phyloP scores from a whole-genome alignment of 805 yeast species.

The Yarrowia keelungensis region DNA sequence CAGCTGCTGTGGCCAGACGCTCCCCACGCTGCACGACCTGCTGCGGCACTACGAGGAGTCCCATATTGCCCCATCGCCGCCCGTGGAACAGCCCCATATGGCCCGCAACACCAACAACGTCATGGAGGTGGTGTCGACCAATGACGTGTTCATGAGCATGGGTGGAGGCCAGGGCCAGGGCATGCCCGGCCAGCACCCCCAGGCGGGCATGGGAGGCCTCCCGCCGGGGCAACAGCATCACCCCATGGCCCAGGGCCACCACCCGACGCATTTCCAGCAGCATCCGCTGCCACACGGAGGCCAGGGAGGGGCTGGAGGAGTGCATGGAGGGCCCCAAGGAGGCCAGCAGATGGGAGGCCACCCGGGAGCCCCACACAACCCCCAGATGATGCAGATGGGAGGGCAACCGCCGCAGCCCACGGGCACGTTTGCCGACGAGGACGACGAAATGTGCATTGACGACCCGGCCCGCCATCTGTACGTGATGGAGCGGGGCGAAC shows the following conservation, averaged over 20 bases:
- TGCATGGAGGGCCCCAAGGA: not conserved
- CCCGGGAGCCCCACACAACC: conserved; percentile 3
- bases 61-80: conserved; percentile 61
- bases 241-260: conserved; percentile 33
- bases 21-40: conserved; percentile 93
- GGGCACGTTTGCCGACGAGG: conserved; percentile 52
- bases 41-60: conserved; percentile 95
- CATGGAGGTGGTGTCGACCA: conserved; percentile 88
- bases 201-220: not conserved
- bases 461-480: conserved; percentile 96
- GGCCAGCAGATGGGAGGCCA: not conserved
- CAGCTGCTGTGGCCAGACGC: conserved; percentile 89
- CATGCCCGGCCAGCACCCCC: conserved; percentile 10
- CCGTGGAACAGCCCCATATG: conserved; percentile 38
- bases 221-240: conserved; percentile 24
- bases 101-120: conserved; percentile 45
- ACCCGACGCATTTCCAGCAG: conserved; percentile 35
- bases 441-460: conserved; percentile 83
- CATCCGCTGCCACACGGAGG: conserved; percentile 28
- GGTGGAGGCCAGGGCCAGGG: conserved; percentile 38
- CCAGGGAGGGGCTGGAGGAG: not conserved
- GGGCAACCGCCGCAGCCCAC: conserved; percentile 48
- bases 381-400: conserved; percentile 34
- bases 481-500: conserved; percentile 89
- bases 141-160: conserved; percentile 78